Base-by-base conservation (phyloP, 495 filamentous ascomycete genomes). In the Neohortaea acidophila region DNA sequence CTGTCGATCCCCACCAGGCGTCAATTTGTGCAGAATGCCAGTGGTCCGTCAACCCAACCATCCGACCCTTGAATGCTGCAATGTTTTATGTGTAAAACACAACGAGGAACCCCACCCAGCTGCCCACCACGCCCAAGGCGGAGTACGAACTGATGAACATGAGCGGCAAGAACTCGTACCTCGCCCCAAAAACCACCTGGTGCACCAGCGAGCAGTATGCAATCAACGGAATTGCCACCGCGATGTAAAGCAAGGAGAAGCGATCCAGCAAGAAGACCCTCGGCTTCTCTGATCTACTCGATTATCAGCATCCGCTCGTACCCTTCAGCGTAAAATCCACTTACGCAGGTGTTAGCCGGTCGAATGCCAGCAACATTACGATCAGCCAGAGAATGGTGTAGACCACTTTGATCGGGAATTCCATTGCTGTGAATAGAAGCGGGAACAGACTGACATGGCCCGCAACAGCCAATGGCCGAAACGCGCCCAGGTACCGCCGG, bases 121-220 rank as follows among this genome's bases (percentile, higher is more conserved):
- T 97, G 3, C 83, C 89, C 10, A 94, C 74, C 1, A 97, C 84
- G n/a, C 89, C 89, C 27, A 96, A 59, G 14, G 89, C 89, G 12
- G 80, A 87, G 61, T 97, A 97, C 30, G 81, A 79, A 60, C 87
- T 94, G 53, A 75, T 94, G 53, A 96, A 91, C 89, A 97, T 94
- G 44, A 96, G 59, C 12, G 89, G 89, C 21, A 96, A 58, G 57
- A 96, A 97, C 60, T 94, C 81, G 46, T 80, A 82, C 44, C 68
- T 70, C 46, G 76, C 68, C 0, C 87, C 85, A 58, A 92, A 94
- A 27, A 86, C 63, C 13, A 91, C 57, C 29, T 73, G 69, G 56
- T 97, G 89, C 4, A 84, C 39, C 45, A 94, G 55, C 5, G 83
- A 89, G 59, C 81, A 85, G 54, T 97, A 97, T 20, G 77, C 55